phyloP scores from a whole-genome alignment of 345 rosid genomes.

The Linum trigynum region DNA sequence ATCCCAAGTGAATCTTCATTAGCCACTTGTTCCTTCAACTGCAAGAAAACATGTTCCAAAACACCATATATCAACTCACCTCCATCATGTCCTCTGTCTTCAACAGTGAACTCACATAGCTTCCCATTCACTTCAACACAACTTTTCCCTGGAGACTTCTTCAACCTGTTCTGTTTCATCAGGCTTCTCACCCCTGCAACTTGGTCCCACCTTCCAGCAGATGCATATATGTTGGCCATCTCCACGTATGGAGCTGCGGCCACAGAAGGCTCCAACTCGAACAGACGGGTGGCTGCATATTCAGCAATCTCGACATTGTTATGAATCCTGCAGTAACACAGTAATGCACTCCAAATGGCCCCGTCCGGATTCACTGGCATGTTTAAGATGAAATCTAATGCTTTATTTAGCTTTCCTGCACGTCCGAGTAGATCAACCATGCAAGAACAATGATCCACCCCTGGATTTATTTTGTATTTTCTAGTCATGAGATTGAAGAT shows the following conservation, averaged over 20 bases:
- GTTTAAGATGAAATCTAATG: conserved; percentile 31
- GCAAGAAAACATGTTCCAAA: conserved; percentile 12
- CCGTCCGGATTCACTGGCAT: conserved; percentile 54
- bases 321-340: conserved; percentile 23
- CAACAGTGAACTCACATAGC: conserved; percentile 13
- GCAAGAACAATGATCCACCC: conserved; percentile 53
- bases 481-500: conserved; percentile 36
- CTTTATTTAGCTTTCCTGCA: conserved; percentile 44
- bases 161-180: conserved; percentile 15
- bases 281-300: conserved; percentile 13
- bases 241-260: conserved; percentile 12
- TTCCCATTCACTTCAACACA: conserved; percentile 17
- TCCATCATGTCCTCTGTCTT: conserved; percentile 10
- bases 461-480: conserved; percentile 35
- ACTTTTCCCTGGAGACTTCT: conserved; percentile 21
- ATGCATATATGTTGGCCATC: conserved; percentile 20
- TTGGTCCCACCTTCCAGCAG: conserved; percentile 10
- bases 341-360: conserved; percentile 51
- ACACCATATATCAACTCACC: conserved; percentile 9
- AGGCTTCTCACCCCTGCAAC: conserved; percentile 14
- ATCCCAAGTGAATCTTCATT: not conserved
- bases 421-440: conserved; percentile 62
- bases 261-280: conserved; percentile 8
- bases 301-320: conserved; percentile 10
- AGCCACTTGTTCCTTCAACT: conserved; percentile 3